These are phyloP conservation scores for Didymella lethalis DNA, from an alignment of 2,329 filamentous ascomycete species.

Conservation along the genomic window DNA sequence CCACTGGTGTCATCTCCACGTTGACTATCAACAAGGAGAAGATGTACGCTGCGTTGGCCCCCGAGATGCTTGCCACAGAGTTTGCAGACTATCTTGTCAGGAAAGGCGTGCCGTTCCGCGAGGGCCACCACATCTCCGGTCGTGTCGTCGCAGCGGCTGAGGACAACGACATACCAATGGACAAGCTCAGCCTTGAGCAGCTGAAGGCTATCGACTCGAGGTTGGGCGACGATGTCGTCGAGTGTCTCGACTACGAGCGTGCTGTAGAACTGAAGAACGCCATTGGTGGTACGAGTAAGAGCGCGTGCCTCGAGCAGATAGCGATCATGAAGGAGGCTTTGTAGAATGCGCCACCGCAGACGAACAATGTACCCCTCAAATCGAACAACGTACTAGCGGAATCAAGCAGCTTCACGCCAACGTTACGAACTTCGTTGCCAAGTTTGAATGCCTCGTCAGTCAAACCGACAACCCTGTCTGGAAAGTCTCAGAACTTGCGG, in stretches of 20 bases:
- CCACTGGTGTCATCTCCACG: conserved; percentile 79
- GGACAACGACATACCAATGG: conserved; percentile 70
- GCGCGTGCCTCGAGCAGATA: conserved; percentile 71
- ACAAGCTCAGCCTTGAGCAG: conserved; percentile 71
- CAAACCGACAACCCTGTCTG: neutral
- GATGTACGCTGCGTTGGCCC: conserved; percentile 80
- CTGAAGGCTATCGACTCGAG: conserved; percentile 72
- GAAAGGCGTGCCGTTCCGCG: conserved; percentile 77
- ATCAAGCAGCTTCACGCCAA: neutral
- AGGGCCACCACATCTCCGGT: conserved; percentile 81
- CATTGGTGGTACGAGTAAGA: conserved; percentile 79
- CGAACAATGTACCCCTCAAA: neutral
- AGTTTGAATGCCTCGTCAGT: neutral
- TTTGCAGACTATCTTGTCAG: conserved; percentile 70
- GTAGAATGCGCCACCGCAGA: conserved; percentile 16
- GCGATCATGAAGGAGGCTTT: conserved; percentile 58
- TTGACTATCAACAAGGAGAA: conserved; percentile 73
- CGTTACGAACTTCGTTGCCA: neutral
- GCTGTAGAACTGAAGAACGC: conserved; percentile 82
- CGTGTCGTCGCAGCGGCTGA: conserved; percentile 76
- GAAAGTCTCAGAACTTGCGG: neutral
- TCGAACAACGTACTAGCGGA: neutral
- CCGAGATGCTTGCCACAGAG: conserved; percentile 82
- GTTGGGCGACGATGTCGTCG: conserved; percentile 74
- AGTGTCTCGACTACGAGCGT: conserved; percentile 80